These are phyloP conservation scores for Metschnikowia hibisci DNA, from an alignment of 805 yeast genomes.

Conservation along the genomic window DNA sequence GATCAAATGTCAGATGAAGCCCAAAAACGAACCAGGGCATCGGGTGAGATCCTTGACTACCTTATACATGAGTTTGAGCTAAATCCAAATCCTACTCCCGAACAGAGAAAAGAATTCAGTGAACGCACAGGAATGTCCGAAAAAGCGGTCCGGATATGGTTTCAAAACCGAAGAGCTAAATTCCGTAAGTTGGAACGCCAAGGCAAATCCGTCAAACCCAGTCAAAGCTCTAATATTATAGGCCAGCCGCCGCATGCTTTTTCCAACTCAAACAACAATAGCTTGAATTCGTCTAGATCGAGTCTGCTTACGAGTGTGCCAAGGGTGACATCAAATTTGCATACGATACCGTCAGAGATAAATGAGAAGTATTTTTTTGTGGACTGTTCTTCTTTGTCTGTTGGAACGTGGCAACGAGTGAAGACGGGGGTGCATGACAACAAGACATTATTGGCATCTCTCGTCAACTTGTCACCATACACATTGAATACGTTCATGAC, in stretches of 20 bases:
- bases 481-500: constrained; percentile 61
- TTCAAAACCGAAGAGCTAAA: constrained; percentile 83
- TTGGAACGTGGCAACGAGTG: constrained; percentile 78
- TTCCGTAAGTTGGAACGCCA: constrained; percentile 61
- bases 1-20: constrained; percentile 19
- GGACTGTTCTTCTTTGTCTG: constrained; percentile 64
- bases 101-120: constrained; percentile 64
- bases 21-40: constrained; percentile 61
- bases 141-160: constrained; percentile 88
- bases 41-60: constrained; percentile 72
- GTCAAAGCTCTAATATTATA: background rate
- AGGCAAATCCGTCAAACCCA: constrained; percentile 17
- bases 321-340: constrained; percentile 16
- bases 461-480: constrained; percentile 63
- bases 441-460: constrained; percentile 41
- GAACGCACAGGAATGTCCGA: constrained; percentile 77
- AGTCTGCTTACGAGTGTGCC: constrained; percentile 18
- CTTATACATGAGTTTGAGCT: constrained; percentile 64
- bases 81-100: constrained; percentile 75
- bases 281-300: constrained; percentile 23
- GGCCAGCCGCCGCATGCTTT: constrained; percentile 4
- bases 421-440: constrained; percentile 54
- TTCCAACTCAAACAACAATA: constrained; percentile 9
- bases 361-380: constrained; percentile 71
- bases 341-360: constrained; percentile 44